Conservation (phyloP, 768 basidiomycete genomes). For the Tricholomella constricta region DNA sequence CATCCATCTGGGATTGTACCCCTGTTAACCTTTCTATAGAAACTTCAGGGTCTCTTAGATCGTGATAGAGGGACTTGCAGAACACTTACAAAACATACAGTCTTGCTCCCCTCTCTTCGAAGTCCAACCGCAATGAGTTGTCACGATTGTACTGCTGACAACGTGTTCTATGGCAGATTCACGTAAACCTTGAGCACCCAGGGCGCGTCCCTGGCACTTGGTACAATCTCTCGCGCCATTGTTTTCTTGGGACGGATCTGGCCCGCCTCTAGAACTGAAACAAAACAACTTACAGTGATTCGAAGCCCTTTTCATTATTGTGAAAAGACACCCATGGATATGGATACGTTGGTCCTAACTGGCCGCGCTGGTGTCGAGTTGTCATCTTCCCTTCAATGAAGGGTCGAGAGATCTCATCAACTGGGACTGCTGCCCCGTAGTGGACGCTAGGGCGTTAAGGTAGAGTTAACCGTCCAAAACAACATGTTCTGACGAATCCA, state of each 20-base stretch:
- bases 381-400: conserved; percentile 22
- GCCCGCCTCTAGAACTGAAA: conserved; percentile 57
- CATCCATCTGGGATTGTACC: no score
- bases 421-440: conserved; percentile 34
- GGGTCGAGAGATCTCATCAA: conserved; percentile 33
- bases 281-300: conserved; percentile 6
- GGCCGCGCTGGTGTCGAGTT: conserved; percentile 37
- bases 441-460: conserved; percentile 29
- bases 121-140: conserved; percentile 28
- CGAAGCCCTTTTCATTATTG: conserved; percentile 37
- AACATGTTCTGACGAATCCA: no score
- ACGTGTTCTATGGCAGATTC: conserved; percentile 48
- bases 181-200: conserved; percentile 39
- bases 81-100: no score
- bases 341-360: conserved; percentile 27
- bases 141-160: conserved; percentile 46
- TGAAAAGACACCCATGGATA: no score
- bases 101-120: conserved; percentile 43
- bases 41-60: no score
- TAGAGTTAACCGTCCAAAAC: not conserved
- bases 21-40: no score
- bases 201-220: conserved; percentile 45
- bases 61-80: no score
- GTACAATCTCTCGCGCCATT: conserved; percentile 36
- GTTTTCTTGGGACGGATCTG: conserved; percentile 60